Percentiles rank a stretch among this genome's conserved stretches.
Conservation (phyloP, 2,329 filamentous ascomycete species). For the Neophaeococcomyces mojaviensis region DNA sequence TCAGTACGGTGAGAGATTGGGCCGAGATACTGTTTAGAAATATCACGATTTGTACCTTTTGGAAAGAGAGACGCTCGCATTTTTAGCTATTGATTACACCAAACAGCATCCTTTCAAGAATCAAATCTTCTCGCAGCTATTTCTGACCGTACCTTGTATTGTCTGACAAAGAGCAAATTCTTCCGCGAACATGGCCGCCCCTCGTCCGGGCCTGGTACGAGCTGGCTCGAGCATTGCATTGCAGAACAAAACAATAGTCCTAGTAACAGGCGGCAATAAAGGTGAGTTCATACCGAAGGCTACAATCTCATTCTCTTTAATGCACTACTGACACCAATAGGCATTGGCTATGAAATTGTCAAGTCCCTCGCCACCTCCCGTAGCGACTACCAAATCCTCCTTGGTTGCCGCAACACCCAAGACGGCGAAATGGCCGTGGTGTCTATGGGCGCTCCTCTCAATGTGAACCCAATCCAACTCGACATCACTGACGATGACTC, state of each 20-base stretch:
- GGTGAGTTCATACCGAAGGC: no score
- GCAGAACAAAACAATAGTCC: conserved; percentile 19
- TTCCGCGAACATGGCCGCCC: background rate
- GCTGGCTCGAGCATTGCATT: conserved; percentile 6
- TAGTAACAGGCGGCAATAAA: conserved; percentile 15
- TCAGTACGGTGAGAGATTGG: no score
- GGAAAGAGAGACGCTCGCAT: no score
- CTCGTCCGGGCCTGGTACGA: conserved; percentile 1
- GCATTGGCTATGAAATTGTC: conserved; percentile 23
- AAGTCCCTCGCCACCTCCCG: conserved; percentile 25
- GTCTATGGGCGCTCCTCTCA: conserved; percentile 19
- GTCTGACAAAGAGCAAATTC: no score
- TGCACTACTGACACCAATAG: no score
- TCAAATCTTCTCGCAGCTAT: no score
- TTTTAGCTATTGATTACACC: no score
- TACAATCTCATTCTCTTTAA: no score
- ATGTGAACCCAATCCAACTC: conserved; percentile 27
- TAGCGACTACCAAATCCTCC: conserved; percentile 28
- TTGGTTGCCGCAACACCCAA: conserved; percentile 29
- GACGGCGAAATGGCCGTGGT: conserved; percentile 29
- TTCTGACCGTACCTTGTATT: no score
- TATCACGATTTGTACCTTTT: no score
- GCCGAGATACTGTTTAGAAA: no score
- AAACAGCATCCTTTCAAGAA: no score
- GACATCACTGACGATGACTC: conserved; percentile 29